Base-by-base conservation (phyloP, 1,284 basidiomycete genomes). In the Sutorius eximius region DNA sequence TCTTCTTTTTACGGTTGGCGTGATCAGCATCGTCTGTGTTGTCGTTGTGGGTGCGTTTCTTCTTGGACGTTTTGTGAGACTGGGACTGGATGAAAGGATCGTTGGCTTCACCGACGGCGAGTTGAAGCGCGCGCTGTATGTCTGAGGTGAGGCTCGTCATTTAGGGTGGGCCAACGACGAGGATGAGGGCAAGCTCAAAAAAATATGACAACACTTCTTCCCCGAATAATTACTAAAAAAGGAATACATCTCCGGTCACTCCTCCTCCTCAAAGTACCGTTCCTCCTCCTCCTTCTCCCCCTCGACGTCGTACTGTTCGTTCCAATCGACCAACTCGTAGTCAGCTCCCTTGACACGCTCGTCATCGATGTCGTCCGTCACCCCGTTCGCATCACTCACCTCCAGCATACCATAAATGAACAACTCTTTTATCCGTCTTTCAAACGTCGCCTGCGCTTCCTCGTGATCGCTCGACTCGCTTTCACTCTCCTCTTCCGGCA, bases 331-430 rank as follows among this genome's bases (percentile, higher is more conserved):
- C 49, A 69, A 67, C 57, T 89, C 86, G 58, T 92, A 92, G 59
- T 89, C 80, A 32, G 85, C 78, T 12, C 78, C 76, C 89, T 91
- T 62, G 22, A 50, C 7, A 53, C 42, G 41, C 18, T 51, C 52
- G 42, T 60, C 45, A 52, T 33, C 12, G 12, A 7, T 38, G 12
- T 20, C 18, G 10, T 5, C n/a, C 1, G 8, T 13, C 33, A 18
- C 11, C 3, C 8, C 36, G 5, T 16, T 7, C 8, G 2, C 32
- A 34, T 52, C 34, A 60, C 84, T 68, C 69, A 85, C 89, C 69
- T 89, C 84, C 9, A 92, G 74, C 55, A 85, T 67, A 3, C 90
- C 89, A 60, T 90, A 89, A 36, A 92, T 87, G 61, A 91, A 87
- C 13, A 76, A 73, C 65, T 91, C 89, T 45, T 74, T 78, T 18